These are phyloP conservation scores for Cairneyella variabilis DNA, from an alignment of 495 filamentous ascomycete species.

Conservation along the genomic window DNA sequence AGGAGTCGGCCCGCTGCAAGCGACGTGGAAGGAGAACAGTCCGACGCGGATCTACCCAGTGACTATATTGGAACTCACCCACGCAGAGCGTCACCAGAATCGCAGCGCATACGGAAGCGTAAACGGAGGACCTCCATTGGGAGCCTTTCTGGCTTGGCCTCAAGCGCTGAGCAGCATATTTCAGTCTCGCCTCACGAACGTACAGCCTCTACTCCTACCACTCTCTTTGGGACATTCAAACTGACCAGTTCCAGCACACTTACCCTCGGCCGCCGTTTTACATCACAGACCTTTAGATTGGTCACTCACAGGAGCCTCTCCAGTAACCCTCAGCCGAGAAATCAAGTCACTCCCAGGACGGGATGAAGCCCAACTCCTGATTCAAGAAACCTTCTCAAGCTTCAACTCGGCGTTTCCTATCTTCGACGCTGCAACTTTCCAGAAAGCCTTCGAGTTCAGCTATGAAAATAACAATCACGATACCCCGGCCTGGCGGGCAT, in stretches of 20 bases:
- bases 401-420: slow-evolving; percentile 97
- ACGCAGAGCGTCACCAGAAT: background rate
- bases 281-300: slow-evolving; percentile 45
- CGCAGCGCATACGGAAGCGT: background rate
- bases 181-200: slow-evolving; percentile 14
- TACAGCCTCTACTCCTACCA: slow-evolving; percentile 15
- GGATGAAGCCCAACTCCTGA: slow-evolving; percentile 70
- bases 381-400: slow-evolving; percentile 89
- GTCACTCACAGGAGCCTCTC: slow-evolving; percentile 87
- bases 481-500: slow-evolving; percentile 95
- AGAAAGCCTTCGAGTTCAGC: slow-evolving; percentile 90
- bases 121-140: slow-evolving; percentile 14
- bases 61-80: slow-evolving; percentile 14
- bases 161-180: slow-evolving; percentile 14
- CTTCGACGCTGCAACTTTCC: slow-evolving; percentile 94
- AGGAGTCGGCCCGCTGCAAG: slow-evolving; percentile 5
- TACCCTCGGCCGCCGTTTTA: slow-evolving; percentile 19
- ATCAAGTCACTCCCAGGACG: slow-evolving; percentile 77
- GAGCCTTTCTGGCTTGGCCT: slow-evolving; percentile 16
- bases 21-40: slow-evolving; percentile 34
- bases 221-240: background rate
- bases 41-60: slow-evolving; percentile 14
- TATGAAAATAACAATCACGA: slow-evolving; percentile 65
- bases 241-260: slow-evolving; percentile 17
- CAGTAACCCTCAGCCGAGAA: slow-evolving; percentile 76